A percentile compares a stretch with the other conserved stretches of the same genome.
Conservation (phyloP, 129 eudicot species). For the Chrysanthemum lavandulifolium region DNA sequence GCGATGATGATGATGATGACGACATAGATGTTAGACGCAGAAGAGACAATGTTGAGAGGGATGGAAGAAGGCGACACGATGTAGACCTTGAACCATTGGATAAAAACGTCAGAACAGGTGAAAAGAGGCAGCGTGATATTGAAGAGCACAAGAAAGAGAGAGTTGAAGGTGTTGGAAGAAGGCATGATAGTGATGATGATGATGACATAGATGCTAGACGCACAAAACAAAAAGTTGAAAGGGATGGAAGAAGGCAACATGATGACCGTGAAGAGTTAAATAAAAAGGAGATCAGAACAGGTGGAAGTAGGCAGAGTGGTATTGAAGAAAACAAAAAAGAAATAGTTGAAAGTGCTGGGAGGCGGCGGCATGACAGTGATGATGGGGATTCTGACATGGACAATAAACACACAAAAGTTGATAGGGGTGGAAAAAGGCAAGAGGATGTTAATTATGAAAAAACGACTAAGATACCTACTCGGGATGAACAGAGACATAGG, state of each 20-base stretch:
- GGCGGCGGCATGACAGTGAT: slow-evolving; percentile 13
- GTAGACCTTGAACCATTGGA: slow-evolving; percentile 3
- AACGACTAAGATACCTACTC: slow-evolving; percentile 4
- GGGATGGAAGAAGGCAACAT: slow-evolving; percentile 29
- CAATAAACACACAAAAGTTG: slow-evolving; percentile 4
- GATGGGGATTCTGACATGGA: slow-evolving; percentile 5
- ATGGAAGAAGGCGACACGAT: slow-evolving; percentile 35
- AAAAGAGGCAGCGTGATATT: slow-evolving; percentile 25
- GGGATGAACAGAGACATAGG: slow-evolving; percentile 25
- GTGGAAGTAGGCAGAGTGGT: slow-evolving; percentile 30
- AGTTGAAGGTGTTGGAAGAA: slow-evolving; percentile 14
- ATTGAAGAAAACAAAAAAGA: slow-evolving; percentile 14
- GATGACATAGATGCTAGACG: slow-evolving; percentile 8
- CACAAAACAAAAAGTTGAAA: slow-evolving; percentile 16
- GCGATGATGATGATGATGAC: slow-evolving; percentile 10
- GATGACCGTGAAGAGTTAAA: slow-evolving; percentile 16
- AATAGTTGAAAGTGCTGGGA: slow-evolving; percentile 8
- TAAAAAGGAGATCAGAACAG: slow-evolving; percentile 4
- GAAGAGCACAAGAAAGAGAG: slow-evolving; percentile 14
- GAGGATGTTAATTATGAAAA: slow-evolving; percentile 7
- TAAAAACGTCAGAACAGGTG: slow-evolving; percentile 22
- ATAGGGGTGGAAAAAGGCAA: slow-evolving; percentile 16
- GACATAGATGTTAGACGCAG: neutral
- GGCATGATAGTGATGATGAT: slow-evolving; percentile 12
- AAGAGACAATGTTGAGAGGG: slow-evolving; percentile 14